Evolutionary conservation across 73 alveolate species (phyloP), one percentile per base, ranked within the genome.

Genomic region (Paramecium biaurelia): DNA sequence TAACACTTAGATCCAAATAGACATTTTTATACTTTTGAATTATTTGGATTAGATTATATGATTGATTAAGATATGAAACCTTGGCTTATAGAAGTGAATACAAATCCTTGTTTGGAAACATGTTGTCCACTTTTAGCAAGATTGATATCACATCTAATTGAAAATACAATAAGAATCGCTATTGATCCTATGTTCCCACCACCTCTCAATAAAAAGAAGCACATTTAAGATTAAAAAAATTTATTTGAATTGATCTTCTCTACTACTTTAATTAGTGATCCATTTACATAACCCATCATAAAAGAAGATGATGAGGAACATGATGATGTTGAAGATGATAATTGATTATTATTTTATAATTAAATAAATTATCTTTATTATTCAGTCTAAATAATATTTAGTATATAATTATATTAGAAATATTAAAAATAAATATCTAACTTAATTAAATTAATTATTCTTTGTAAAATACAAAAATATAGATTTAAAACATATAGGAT

Each of bases 41-140:
- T 74, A 74, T 97, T 96, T 92, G 99, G 99, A 42, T 97, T 95
- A 70, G 99, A 98, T 93, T 97, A 94, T 70, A 96, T 98, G 99
- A 86, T 98, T 37, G 99, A 97, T 93, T 98, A 95, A 26, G 93
- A 97, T 34, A 96, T 97, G 56, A 96, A 96, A 87, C 96, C 96
- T 2, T 95, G 95, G 93, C 94, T 98, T 76, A 97, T 98, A 12
- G 99, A 98, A 89, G 98, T 96, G 5, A 98, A 98, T 89, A 96
- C 99, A 24, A 97, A 98, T 76, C 99, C 99, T 34, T 97, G 99
- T 72, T 92, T 98, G 47, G 99, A 97, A 93, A 87, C 96, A 34
- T 92, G 98, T 42, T 96, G 99, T 20, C 99, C 99, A 35, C 96
- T 97, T 34, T 95, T 98, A 21, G 96, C 97, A 57, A 93, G 97